Percentiles rank a stretch among this genome's conserved stretches.
Evolutionary conservation across 805 yeast genomes (phyloP).

Genomic region (Sugiyamaella americana): DNA sequence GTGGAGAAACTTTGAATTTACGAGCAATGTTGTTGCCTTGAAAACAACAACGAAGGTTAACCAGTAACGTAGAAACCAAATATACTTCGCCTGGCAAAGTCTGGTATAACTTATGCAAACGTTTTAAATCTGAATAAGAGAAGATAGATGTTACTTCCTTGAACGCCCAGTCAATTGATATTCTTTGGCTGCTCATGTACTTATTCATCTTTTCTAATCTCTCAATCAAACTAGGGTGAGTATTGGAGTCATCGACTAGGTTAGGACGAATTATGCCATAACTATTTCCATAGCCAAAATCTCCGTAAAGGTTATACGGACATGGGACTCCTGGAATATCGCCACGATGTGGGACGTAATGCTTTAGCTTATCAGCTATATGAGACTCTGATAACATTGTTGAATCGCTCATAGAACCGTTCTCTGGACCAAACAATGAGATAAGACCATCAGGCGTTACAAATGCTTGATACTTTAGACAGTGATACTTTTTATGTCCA

Average conservation of each 20-base stretch:
- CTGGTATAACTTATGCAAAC: neutral
- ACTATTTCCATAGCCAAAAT: neutral
- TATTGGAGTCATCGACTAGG: neutral
- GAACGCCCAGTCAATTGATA: neutral
- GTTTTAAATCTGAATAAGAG: neutral
- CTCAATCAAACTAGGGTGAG: neutral
- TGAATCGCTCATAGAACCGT: neutral
- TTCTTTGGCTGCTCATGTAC: neutral
- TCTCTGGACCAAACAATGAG: neutral
- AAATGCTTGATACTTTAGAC: neutral
- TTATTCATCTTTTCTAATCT: neutral
- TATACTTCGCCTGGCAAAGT: neutral
- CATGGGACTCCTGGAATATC: neutral
- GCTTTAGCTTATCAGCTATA: neutral
- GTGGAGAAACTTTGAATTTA: neutral
- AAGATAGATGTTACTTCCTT: neutral
- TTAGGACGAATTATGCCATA: neutral
- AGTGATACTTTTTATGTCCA: neutral
- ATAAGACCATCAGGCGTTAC: constrained; percentile 1
- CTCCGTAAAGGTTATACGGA: constrained; percentile 1
- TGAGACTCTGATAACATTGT: neutral
- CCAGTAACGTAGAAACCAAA: neutral
- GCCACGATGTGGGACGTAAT: neutral
- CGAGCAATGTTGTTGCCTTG: neutral
- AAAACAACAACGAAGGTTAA: neutral